A percentile compares a stretch with the other conserved stretches of the same genome.
Conservation (phyloP, 2,329 filamentous ascomycete genomes). For the Stemphylium vesicarium region DNA sequence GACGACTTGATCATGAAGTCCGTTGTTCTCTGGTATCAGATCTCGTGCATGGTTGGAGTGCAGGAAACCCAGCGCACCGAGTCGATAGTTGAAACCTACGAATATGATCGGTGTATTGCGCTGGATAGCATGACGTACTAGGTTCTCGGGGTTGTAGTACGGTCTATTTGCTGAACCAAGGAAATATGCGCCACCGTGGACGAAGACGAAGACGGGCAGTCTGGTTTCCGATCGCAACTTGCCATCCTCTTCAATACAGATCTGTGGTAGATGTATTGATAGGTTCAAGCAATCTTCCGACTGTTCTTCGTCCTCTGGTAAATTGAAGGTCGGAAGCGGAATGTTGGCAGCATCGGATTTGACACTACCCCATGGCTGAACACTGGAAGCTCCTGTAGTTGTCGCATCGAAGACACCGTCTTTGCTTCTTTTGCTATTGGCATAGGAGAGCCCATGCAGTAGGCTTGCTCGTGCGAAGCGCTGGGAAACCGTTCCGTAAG, state of each 20-base stretch:
- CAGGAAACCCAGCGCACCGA: conserved; percentile 41
- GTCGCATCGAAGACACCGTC: conserved; percentile 21
- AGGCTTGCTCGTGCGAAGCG: conserved; percentile 20
- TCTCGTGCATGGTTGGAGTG: conserved; percentile 52
- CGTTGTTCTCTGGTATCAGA: conserved; percentile 35
- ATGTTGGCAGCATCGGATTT: conserved; percentile 26
- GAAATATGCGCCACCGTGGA: conserved; percentile 60
- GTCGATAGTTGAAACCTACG: conserved; percentile 30
- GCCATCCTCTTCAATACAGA: conserved; percentile 48
- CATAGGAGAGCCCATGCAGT: background rate
- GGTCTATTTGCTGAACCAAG: conserved; percentile 59
- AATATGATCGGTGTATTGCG: conserved; percentile 14
- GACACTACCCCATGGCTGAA: conserved; percentile 24
- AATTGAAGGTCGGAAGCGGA: conserved; percentile 17
- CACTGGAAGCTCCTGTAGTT: conserved; percentile 16
- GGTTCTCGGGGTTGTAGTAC: conserved; percentile 53
- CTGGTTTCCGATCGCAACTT: conserved; percentile 15
- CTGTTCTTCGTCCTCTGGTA: conserved; percentile 23
- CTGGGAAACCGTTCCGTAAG: conserved; percentile 19
- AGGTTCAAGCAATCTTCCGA: conserved; percentile 57
- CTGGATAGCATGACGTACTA: conserved; percentile 12
- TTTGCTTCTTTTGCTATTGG: background rate
- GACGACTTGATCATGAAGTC: conserved; percentile 40
- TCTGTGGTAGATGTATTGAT: conserved; percentile 37
- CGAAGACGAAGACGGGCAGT: conserved; percentile 59